phyloP scores from a whole-genome alignment of 108 stramenopile species.

The Pelagomonas calceolata region DNA sequence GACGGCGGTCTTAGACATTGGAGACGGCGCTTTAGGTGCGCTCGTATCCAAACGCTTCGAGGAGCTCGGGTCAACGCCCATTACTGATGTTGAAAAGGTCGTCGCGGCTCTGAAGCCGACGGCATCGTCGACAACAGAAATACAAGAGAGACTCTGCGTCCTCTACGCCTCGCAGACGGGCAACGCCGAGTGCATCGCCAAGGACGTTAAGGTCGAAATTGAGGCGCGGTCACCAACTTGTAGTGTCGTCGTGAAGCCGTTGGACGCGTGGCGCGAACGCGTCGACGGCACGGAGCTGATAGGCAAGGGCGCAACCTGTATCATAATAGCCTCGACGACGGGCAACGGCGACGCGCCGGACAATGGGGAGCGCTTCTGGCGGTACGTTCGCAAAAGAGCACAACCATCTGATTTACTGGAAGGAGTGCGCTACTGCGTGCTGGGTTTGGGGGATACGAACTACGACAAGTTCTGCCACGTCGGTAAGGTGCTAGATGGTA shows the following conservation, averaged over 20 bases:
- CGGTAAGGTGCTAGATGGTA: slow-evolving; percentile 52
- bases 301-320: slow-evolving; percentile 2
- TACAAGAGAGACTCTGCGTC: not conserved
- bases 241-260: not conserved
- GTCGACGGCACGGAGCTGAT: slow-evolving; percentile 4
- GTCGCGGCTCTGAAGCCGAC: not conserved
- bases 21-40: not conserved
- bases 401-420: slow-evolving; percentile 23
- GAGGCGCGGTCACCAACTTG: not conserved
- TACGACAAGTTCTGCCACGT: slow-evolving; percentile 66
- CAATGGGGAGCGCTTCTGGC: slow-evolving; percentile 56
- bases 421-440: slow-evolving; percentile 46
- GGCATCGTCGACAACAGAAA: not conserved
- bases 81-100: not conserved
- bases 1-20: not conserved
- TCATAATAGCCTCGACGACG: slow-evolving; percentile 68
- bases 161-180: slow-evolving; percentile 33
- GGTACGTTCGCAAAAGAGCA: slow-evolving; percentile 46
- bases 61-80: not conserved
- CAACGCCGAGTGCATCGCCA: slow-evolving; percentile 22
- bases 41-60: not conserved
- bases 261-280: slow-evolving; percentile 6
- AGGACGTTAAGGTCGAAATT: slow-evolving; percentile 8
- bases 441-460: slow-evolving; percentile 70
- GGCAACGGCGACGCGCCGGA: slow-evolving; percentile 82